Evolutionary conservation across 768 basidiomycete species (phyloP), one percentile per base, ranked within the genome.

Genomic region (Fomitopsis serialis): DNA sequence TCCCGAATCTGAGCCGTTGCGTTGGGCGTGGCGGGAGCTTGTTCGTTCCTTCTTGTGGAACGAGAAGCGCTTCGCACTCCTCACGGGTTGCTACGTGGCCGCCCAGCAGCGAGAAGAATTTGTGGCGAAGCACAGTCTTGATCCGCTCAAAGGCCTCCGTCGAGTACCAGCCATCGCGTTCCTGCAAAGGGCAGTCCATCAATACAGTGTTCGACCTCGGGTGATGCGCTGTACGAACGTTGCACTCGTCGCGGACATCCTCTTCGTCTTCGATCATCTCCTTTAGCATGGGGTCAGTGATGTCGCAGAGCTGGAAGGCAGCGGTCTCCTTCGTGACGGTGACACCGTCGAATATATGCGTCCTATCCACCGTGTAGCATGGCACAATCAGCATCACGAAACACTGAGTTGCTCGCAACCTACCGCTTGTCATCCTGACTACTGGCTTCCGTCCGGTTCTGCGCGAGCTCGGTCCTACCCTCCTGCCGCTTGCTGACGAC

Each of bases 281-380:
- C 59, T 81, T 81, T 45, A 97, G 69, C 79, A 94, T 86, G 6
- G 85, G 83, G 65, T 99, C 97, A 7, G 76, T 70, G 58, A 99
- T 89, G 66, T 99, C 97, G 67, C 90, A 90, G 6, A 99, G 75
- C 68, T 98, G 97, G 71, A 92, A 99, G 17, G 92, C 90, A 1
- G 92, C 93, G 0, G 91, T 88, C 67, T 96, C 89, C 60, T 87
- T 85, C 43, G 86, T 82, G 44, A 92, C 69, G 7, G 80, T 80
- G 54, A 81, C 66, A 0, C 96, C 97, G 66, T 99, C 92, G 60
- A 98, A 99, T 29, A 93, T 78, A 66, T 98, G 92, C 0, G 87
- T 87, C 60, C 74, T 55, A 17, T 17, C n/a, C 1, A 32, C 22
- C 5, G n/a, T n/a, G 24, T 45, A 36, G 51, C n/a, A n/a, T n/a